These are phyloP conservation scores for Kondoa malvinella DNA, from an alignment of 768 basidiomycete species.

Conservation along the genomic window DNA sequence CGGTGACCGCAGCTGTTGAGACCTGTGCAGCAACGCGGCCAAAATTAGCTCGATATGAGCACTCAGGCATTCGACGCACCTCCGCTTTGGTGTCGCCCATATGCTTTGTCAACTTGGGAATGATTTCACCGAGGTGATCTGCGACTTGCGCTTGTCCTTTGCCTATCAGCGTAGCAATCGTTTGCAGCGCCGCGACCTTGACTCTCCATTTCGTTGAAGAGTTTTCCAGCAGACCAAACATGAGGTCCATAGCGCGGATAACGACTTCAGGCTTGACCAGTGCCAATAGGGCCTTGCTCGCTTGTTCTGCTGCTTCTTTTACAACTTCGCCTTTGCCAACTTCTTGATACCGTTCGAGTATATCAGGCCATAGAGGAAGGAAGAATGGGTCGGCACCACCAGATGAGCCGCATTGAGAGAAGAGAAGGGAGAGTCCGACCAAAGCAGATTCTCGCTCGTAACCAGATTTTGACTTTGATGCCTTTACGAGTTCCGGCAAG, in stretches of 20 bases:
- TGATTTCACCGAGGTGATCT: constrained; percentile 57
- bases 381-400: constrained; percentile 62
- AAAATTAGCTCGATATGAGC: neutral
- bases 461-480: constrained; percentile 68
- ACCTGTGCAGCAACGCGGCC: constrained; percentile 40
- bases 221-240: constrained; percentile 44
- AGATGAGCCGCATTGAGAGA: constrained; percentile 35
- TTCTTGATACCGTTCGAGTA: constrained; percentile 78
- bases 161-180: constrained; percentile 36
- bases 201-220: constrained; percentile 67
- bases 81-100: constrained; percentile 97
- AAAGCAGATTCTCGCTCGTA: constrained; percentile 76
- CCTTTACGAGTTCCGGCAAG: constrained; percentile 47
- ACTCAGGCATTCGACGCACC: constrained; percentile 36
- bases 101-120: constrained; percentile 70
- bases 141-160: constrained; percentile 45
- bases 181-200: constrained; percentile 82
- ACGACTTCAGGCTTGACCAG: constrained; percentile 71
- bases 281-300: constrained; percentile 68
- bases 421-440: constrained; percentile 59
- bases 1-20: constrained; percentile 67
- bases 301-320: constrained; percentile 56
- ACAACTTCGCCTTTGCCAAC: constrained; percentile 94
- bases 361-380: constrained; percentile 53
- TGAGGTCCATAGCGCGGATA: constrained; percentile 45